Evolutionary conservation across 2,329 filamentous ascomycete genomes (phyloP).

Genomic region (Diplocarpon mali): DNA sequence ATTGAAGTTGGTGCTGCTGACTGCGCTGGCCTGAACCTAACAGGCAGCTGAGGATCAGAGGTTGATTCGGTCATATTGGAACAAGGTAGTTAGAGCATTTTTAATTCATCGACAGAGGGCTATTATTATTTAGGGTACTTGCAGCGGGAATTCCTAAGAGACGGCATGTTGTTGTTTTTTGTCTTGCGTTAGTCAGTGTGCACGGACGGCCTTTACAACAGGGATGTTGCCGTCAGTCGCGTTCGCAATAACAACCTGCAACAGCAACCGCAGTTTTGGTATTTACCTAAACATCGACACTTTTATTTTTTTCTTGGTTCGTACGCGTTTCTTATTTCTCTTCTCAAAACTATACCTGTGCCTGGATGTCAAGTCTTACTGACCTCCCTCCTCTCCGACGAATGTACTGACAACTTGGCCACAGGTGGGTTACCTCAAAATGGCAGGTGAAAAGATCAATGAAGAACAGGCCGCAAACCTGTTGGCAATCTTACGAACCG

Average conservation of each 20-base stretch:
- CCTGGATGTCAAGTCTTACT: background rate
- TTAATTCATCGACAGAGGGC: no score
- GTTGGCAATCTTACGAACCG: conserved; percentile 42
- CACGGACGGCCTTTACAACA: no score
- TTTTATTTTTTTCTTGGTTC: no score
- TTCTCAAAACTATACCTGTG: no score
- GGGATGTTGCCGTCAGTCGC: background rate
- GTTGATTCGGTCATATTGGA: conserved; percentile 3
- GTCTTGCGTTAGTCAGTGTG: no score
- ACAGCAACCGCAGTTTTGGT: background rate
- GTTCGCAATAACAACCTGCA: background rate
- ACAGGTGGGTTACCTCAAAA: conserved; percentile 1
- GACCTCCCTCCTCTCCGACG: background rate
- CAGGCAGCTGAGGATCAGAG: conserved; percentile 12
- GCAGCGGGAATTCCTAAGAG: no score
- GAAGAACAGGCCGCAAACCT: conserved; percentile 48
- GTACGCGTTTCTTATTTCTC: no score
- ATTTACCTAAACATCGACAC: no score
- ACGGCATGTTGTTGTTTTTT: no score
- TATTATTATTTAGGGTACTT: no score
- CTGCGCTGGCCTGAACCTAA: conserved; percentile 16
- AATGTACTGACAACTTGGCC: background rate
- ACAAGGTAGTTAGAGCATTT: no score
- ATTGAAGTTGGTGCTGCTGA: conserved; percentile 13
- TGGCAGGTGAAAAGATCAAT: conserved; percentile 45